These are phyloP conservation scores for Rhodofomes roseus DNA, from an alignment of 1,284 basidiomycete species.

Conservation along the genomic window DNA sequence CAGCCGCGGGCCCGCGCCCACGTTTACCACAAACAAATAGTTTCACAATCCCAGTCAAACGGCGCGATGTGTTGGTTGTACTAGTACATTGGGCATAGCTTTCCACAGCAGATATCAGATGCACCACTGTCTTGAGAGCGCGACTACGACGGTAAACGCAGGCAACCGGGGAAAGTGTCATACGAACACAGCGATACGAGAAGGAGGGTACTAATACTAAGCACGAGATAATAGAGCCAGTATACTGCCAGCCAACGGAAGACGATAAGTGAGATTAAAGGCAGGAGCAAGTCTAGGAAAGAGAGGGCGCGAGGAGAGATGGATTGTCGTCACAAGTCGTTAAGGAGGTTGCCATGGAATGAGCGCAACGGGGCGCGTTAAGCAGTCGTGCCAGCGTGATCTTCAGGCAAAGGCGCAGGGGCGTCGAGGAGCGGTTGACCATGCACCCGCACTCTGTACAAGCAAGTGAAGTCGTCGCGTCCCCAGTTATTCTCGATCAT, in stretches of 20 bases:
- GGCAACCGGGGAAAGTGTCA: neutral
- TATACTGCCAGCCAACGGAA: slow-evolving; percentile 6
- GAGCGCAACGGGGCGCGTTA: neutral
- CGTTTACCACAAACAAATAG: neutral
- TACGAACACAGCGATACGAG: neutral
- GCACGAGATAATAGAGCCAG: neutral
- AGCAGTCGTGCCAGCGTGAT: slow-evolving; percentile 7
- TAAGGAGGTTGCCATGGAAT: neutral
- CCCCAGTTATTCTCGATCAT: slow-evolving; percentile 87
- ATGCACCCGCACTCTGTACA: slow-evolving; percentile 85
- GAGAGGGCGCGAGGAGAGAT: neutral
- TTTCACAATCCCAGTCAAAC: neutral
- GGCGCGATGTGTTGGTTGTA: neutral
- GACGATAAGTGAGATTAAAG: slow-evolving; percentile 8
- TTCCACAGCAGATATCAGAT: slow-evolving; percentile 3
- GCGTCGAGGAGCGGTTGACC: slow-evolving; percentile 39
- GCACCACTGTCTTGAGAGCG: slow-evolving; percentile 1
- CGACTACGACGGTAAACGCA: neutral
- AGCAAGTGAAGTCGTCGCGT: slow-evolving; percentile 76
- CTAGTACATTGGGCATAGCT: slow-evolving; percentile 1
- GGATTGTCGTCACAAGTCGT: neutral
- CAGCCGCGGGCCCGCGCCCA: neutral
- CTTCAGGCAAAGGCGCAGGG: slow-evolving; percentile 26
- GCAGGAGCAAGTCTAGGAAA: neutral
- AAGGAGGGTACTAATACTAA: neutral